Base-by-base conservation (phyloP, 2,329 filamentous ascomycete species). In the Verticillium isaacii region DNA sequence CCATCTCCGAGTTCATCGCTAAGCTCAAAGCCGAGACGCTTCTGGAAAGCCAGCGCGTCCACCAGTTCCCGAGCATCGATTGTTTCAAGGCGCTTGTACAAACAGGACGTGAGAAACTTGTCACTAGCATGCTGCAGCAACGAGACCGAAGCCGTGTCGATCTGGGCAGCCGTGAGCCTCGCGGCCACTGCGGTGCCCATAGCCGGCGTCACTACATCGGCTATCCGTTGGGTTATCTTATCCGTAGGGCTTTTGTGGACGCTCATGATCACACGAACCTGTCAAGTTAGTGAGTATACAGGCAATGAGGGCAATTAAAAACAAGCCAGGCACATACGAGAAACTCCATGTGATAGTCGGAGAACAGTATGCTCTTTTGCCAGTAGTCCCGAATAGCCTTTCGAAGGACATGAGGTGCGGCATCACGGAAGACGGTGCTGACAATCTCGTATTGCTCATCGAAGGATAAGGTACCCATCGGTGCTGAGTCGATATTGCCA, bases 11-110 rank as follows among this genome's bases (percentile, higher is more conserved):
- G 72, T 3, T 83, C 74, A 60, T 86, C 84, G 36, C 74, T 72
- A 0, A 75, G 73, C 58, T 85, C 79, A 61, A 86, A 87, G 2
- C 85, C 85, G 0, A 87, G 77, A 2, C 85, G 81, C 66, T 85
- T 82, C 1, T 84, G 83, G 39, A 79, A 75, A 2, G 84, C 84
- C 23, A 87, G 75, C 15, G 83, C 81, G 62, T 86, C 85, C 60
- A 87, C 80, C 3, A 87, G 76, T 15, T 80, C 77, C 32, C 82
- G 78, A 1, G 82, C 83, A 11, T 79, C 77, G 59, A 87, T 86
- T 1, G 81, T 84, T 56, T 77, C 75, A 3, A 87, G 74, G 0
- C 84, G 80, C 60, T 71, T 74, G 19, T 80, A 79, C n/a, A 87
- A 68, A 3, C 78, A 82, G 60, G 74, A 78, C 67, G 86, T 84